Evolutionary conservation across 331 rosid genomes (phyloP), one percentile per base, ranked within the genome.

Genomic region (Spiraea crenata): DNA sequence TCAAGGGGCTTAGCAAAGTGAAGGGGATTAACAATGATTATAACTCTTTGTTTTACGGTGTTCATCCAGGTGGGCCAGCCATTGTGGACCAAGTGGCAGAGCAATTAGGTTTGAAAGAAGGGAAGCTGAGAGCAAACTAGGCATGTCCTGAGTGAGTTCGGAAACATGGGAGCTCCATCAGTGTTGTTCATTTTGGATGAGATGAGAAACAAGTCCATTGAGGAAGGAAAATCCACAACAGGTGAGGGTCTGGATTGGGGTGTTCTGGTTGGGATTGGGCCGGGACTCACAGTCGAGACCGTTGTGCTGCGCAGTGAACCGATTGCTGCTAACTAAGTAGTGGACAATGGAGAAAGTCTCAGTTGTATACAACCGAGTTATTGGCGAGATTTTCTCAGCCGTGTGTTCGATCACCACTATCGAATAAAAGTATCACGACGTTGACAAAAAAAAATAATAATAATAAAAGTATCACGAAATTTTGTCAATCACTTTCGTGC

Each of bases 181-280:
- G 77, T 82, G 50, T 17, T 77, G 5, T 85, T 77, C 35, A 41
- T 74, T 5, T 31, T 82, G 79, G 86, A 79, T 61, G 86, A 77
- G 70, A 41, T 79, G 76, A 74, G 89, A 67, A 82, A 71, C 54
- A 81, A 47, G 57, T 79, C 79, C 0, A 54, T 25, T 62, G 51
- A 9, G 49, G 86, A 79, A 61, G 77, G 79, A 3, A 74, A 73
- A 65, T 13, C 35, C 34, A 81, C 84, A 8, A 81, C 77, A 2
- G 86, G 82, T 16, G 84, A 81, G 47, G 88, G 90, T 0, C 25
- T 83, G 0, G 81, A 81, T 0, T 86, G 84, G 88, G 88, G 90
- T 10, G 84, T 86, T 45, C 35, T 86, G 1, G 71, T 70, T 57
- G 88, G 84, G 5, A 74, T 86, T 41, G 83, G 90, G 0, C 91